A percentile compares a stretch with the other conserved stretches of the same genome.
phyloP scores from a whole-genome alignment of 441 rosid genomes.

The Lepidium campestre region DNA sequence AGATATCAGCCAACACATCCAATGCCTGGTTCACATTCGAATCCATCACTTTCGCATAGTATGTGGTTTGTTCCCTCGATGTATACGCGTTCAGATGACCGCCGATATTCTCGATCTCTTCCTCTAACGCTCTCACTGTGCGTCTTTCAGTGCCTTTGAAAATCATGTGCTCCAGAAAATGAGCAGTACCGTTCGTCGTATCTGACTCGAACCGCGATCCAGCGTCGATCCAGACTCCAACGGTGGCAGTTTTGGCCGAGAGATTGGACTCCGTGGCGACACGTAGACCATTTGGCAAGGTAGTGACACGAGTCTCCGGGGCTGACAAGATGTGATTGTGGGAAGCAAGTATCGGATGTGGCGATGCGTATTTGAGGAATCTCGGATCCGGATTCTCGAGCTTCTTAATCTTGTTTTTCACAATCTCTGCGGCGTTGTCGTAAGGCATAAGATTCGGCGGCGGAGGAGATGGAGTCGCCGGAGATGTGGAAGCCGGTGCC shows the following conservation, averaged over 20 bases:
- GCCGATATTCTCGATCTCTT: slow-evolving; percentile 86
- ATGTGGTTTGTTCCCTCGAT: slow-evolving; percentile 86
- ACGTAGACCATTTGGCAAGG: slow-evolving; percentile 81
- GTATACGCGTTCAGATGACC: slow-evolving; percentile 94
- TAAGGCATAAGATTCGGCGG: slow-evolving; percentile 65
- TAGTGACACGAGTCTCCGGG: slow-evolving; percentile 86
- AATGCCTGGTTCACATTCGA: slow-evolving; percentile 63
- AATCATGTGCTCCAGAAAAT: slow-evolving; percentile 91
- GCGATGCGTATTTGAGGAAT: slow-evolving; percentile 90
- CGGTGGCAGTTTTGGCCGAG: slow-evolving; percentile 74
- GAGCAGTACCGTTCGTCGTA: slow-evolving; percentile 78
- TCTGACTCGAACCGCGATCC: slow-evolving; percentile 90
- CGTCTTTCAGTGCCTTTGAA: slow-evolving; percentile 80
- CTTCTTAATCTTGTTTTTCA: slow-evolving; percentile 49
- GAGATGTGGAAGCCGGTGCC: slow-evolving; percentile 26
- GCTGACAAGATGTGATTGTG: slow-evolving; percentile 78
- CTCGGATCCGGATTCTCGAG: slow-evolving; percentile 78
- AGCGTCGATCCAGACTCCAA: slow-evolving; percentile 99
- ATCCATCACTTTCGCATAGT: slow-evolving; percentile 78
- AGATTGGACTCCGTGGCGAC: slow-evolving; percentile 91
- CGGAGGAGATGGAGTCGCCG: slow-evolving; percentile 34
- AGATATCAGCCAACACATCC: slow-evolving; percentile 76
- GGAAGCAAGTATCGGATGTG: slow-evolving; percentile 54
- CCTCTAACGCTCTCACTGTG: slow-evolving; percentile 54
- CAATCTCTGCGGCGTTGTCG: slow-evolving; percentile 67